A percentile compares a stretch with the other conserved stretches of the same genome.
These are phyloP conservation scores for Alopecurus myosuroides DNA, from an alignment of 176 grass and related monocot species.

Conservation along the genomic window DNA sequence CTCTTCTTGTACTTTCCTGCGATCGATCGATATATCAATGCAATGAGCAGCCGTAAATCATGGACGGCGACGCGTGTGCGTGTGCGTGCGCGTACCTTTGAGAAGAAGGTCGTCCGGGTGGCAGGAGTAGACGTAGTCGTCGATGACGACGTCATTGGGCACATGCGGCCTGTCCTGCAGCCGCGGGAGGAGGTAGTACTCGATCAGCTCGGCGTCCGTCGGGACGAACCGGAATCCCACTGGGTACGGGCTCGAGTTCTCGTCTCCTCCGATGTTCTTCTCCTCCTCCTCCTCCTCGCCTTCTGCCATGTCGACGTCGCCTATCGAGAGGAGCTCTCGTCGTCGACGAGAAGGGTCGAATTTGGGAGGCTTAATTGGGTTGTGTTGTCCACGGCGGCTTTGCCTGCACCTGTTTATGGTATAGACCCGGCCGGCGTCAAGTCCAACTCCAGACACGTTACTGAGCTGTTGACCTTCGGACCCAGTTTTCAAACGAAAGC, in stretches of 20 bases:
- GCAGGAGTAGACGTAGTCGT: constrained; percentile 13
- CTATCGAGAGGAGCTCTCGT: not conserved
- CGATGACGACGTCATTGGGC: constrained; percentile 5
- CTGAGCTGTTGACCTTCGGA: not conserved
- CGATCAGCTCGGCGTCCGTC: not conserved
- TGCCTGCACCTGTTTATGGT: not conserved
- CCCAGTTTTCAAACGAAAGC: not conserved
- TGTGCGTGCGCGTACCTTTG: not conserved
- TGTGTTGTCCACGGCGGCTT: not conserved
- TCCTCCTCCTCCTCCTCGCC: not conserved
- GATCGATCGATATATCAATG: not conserved
- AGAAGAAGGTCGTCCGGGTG: constrained; percentile 19
- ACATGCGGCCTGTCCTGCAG: constrained; percentile 2
- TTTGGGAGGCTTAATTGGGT: not conserved
- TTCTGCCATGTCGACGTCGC: constrained; percentile 2
- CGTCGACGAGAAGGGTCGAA: not conserved
- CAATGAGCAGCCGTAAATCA: not conserved
- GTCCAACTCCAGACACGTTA: not conserved
- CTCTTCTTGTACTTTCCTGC: constrained; percentile 17
- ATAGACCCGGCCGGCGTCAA: not conserved
- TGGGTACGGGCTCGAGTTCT: not conserved
- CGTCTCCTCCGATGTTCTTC: not conserved
- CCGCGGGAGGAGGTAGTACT: constrained; percentile 32
- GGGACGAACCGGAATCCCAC: constrained; percentile 14
- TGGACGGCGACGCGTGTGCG: too few relatives aligned